Percentiles rank a stretch among this genome's conserved stretches.
Conservation (phyloP, 73 alveolate species). For the Vitrella brassicaformis region DNA sequence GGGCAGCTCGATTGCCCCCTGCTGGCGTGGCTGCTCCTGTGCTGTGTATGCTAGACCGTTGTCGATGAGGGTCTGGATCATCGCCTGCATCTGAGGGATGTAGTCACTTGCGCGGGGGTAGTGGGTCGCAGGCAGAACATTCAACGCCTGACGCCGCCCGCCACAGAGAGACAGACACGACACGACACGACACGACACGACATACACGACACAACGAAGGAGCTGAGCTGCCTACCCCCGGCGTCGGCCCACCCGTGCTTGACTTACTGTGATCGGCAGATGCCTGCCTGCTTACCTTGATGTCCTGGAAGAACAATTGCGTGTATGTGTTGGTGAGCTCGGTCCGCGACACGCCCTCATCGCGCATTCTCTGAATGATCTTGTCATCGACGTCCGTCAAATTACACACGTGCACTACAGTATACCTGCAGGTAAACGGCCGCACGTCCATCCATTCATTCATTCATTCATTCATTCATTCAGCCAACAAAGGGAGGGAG, state of each 20-base stretch:
- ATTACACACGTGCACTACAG: slow-evolving; percentile 13
- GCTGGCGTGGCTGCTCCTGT: too few relatives aligned
- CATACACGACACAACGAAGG: background rate
- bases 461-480: too few relatives aligned
- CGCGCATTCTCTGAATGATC: slow-evolving; percentile 63
- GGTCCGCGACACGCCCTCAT: slow-evolving; percentile 30
- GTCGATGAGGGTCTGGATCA: background rate
- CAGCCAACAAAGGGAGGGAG: too few relatives aligned
- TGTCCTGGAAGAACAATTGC: slow-evolving; percentile 60
- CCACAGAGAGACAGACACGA: background rate
- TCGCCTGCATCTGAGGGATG: background rate
- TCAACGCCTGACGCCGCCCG: background rate
- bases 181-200: background rate
- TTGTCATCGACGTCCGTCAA: slow-evolving; percentile 80
- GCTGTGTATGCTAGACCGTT: background rate
- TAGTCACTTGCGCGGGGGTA: background rate
- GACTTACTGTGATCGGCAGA: too few relatives aligned
- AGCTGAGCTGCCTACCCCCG: background rate
- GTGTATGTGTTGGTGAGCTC: slow-evolving; percentile 55
- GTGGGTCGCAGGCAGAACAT: background rate
- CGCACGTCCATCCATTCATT: too few relatives aligned
- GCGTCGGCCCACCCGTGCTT: too few relatives aligned
- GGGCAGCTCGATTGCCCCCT: too few relatives aligned
- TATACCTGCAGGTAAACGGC: background rate
- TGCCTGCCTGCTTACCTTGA: slow-evolving; percentile 44